Percentiles rank a stretch among this genome's conserved stretches.
These are phyloP conservation scores for Cerioporus squamosus DNA, from an alignment of 1,284 basidiomycete genomes.

Conservation along the genomic window DNA sequence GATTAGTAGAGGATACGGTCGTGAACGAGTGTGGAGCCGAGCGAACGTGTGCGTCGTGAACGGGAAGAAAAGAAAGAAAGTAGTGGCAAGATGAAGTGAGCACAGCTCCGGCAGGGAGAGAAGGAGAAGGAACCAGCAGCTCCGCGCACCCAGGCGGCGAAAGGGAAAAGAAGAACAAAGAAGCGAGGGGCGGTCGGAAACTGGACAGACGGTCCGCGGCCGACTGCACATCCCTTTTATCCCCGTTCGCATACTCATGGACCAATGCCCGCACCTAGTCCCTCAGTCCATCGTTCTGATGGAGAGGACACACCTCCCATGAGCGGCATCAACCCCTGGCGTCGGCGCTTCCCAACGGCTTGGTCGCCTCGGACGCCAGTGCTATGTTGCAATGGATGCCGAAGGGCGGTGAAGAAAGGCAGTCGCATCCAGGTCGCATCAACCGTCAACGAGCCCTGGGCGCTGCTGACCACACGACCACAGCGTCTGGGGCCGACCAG, in stretches of 20 bases:
- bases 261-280: no score
- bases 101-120: conserved; percentile 18
- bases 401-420: conserved; percentile 7
- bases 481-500: neutral
- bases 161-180: conserved; percentile 6
- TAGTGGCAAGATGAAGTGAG: conserved; percentile 20
- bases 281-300: neutral
- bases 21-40: conserved; percentile 3
- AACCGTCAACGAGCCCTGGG: neutral
- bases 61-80: neutral
- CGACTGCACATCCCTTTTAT: neutral
- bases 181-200: conserved; percentile 4
- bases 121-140: conserved; percentile 5
- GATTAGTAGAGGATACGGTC: conserved; percentile 1
- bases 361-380: neutral
- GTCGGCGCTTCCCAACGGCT: neutral
- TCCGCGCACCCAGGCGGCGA: conserved; percentile 21
- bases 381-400: neutral
- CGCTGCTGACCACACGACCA: neutral
- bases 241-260: neutral
- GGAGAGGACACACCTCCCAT: neutral
- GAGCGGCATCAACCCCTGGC: conserved; percentile 15
- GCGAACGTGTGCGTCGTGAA: conserved; percentile 2
- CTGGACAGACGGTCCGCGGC: neutral
- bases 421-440: no score